phyloP scores from a whole-genome alignment of 345 rosid species.

The Boechera divaricarpa region DNA sequence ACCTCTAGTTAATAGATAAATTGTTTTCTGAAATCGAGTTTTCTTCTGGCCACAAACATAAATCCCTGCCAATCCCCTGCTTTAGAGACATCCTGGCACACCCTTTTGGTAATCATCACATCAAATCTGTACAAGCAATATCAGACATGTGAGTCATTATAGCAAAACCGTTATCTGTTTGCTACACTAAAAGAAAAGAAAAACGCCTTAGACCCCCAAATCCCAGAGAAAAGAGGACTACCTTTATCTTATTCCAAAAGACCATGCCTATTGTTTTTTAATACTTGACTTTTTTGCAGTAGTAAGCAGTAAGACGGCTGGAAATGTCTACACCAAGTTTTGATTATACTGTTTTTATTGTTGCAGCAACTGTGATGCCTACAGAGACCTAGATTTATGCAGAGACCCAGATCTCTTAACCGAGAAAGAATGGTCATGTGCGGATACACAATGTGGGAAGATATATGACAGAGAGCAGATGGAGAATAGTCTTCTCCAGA shows the following conservation, averaged over 20 bases:
- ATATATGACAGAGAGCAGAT: conserved; percentile 73
- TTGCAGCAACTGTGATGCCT: conserved; percentile 88
- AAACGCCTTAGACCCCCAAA: conserved; percentile 10
- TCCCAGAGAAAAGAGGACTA: background rate
- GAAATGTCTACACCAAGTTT: conserved; percentile 8
- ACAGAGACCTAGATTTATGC: conserved; percentile 88
- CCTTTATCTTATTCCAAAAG: background rate
- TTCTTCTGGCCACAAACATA: background rate
- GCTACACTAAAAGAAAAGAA: conserved; percentile 24
- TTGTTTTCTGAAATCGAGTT: conserved; percentile 1
- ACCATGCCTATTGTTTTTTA: conserved; percentile 12
- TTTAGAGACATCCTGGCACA: background rate
- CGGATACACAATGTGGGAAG: conserved; percentile 83
- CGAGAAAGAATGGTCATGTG: conserved; percentile 78
- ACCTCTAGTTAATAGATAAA: conserved; percentile 13
- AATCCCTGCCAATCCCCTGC: background rate
- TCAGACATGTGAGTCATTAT: conserved; percentile 2
- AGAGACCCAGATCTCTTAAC: conserved; percentile 67
- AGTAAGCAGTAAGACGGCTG: conserved; percentile 6
- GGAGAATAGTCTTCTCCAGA: conserved; percentile 88
- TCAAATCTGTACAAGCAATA: conserved; percentile 1
- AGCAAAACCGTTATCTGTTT: conserved; percentile 9
- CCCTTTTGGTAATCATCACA: conserved; percentile 7
- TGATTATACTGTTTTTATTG: conserved; percentile 35
- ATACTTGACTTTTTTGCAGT: conserved; percentile 17